Evolutionary conservation across 176 grass and related monocot species (phyloP).

Genomic region (Cenchrus fungigraminus): DNA sequence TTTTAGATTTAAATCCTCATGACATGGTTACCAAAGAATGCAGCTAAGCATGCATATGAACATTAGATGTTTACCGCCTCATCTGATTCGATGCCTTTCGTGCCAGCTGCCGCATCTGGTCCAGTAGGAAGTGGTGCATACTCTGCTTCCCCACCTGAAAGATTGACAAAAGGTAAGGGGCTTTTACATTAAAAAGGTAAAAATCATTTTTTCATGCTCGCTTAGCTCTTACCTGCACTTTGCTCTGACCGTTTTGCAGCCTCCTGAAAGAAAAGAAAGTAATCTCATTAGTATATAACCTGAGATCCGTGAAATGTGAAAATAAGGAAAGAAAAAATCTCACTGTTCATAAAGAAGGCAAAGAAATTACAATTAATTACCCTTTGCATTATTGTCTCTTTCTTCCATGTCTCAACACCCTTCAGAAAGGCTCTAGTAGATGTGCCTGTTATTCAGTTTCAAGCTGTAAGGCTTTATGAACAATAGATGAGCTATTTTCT

Average conservation of each 20-base stretch:
- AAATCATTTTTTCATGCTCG: background rate
- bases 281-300: background rate
- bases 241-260: slow-evolving; percentile 55
- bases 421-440: slow-evolving; percentile 90
- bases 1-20: slow-evolving; percentile 20
- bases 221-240: slow-evolving; percentile 48
- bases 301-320: background rate
- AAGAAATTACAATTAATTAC: slow-evolving; percentile 38
- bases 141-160: slow-evolving; percentile 57
- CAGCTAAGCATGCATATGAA: slow-evolving; percentile 5
- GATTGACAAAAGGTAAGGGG: slow-evolving; percentile 23
- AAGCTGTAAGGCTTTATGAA: slow-evolving; percentile 9
- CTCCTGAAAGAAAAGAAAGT: slow-evolving; percentile 55
- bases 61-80: slow-evolving; percentile 57
- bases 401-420: slow-evolving; percentile 95
- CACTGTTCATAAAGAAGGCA: slow-evolving; percentile 12
- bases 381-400: slow-evolving; percentile 73
- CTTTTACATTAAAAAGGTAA: background rate
- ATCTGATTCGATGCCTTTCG: slow-evolving; percentile 40
- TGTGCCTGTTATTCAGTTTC: slow-evolving; percentile 57
- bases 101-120: slow-evolving; percentile 54
- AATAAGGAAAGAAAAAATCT: background rate
- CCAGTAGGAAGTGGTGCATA: slow-evolving; percentile 75
- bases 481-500: background rate
- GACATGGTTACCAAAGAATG: background rate